These are phyloP conservation scores for Blastomyces gilchristii DNA, from an alignment of 2,329 filamentous ascomycete genomes.

Conservation along the genomic window DNA sequence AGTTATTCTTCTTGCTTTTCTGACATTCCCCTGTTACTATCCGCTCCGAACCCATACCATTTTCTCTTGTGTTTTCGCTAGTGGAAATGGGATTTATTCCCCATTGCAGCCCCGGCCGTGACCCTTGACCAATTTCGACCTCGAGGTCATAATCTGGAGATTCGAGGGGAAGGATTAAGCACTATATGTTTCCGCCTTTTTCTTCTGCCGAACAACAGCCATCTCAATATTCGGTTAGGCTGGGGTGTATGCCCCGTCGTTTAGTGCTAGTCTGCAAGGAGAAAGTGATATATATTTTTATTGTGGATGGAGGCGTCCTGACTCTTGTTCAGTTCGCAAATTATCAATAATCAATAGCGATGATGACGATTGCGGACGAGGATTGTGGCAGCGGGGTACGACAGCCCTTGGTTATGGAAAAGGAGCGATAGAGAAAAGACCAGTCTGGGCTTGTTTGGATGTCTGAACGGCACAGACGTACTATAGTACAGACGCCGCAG, in stretches of 20 bases:
- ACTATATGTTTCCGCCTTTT: neutral
- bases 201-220: neutral
- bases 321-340: neutral
- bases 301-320: neutral
- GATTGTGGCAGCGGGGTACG: neutral
- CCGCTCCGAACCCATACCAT: neutral
- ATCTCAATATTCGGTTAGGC: neutral
- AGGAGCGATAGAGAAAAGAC: neutral
- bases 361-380: neutral
- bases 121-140: neutral
- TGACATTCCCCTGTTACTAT: neutral
- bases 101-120: neutral
- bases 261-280: neutral
- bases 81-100: neutral
- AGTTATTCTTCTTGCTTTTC: no score
- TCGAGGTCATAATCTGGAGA: neutral
- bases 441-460: neutral
- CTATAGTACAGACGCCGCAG: no score
- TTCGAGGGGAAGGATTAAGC: neutral
- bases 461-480: neutral
- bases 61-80: neutral
- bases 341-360: no score
- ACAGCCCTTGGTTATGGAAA: neutral
- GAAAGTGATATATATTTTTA: neutral
- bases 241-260: neutral